phyloP scores from a whole-genome alignment of 192 early-diverging fungal species.

The Linderina pennispora region DNA sequence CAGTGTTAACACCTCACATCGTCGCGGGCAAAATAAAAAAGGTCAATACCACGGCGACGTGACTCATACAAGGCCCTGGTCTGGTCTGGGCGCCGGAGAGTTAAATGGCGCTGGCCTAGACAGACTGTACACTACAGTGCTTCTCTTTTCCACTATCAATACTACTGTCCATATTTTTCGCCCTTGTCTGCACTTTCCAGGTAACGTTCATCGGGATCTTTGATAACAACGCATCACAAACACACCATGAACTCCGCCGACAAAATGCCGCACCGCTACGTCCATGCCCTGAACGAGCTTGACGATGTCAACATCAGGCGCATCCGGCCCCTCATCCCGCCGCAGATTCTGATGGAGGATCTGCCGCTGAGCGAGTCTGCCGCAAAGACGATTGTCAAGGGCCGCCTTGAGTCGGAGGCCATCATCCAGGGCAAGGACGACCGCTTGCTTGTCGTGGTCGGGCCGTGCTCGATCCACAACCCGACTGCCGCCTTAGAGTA shows the following conservation, averaged over 20 bases:
- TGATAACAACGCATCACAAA: neutral
- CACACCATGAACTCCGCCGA: slow-evolving; percentile 11
- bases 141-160: no score
- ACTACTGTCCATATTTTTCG: neutral
- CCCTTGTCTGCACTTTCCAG: neutral
- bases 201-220: neutral
- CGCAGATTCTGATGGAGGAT: slow-evolving; percentile 91
- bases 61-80: no score
- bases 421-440: slow-evolving; percentile 71
- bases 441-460: slow-evolving; percentile 75
- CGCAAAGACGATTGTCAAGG: slow-evolving; percentile 65
- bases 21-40: no score
- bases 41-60: no score
- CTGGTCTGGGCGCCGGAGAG: no score
- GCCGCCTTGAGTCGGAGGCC: slow-evolving; percentile 55
- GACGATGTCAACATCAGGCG: slow-evolving; percentile 85
- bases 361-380: slow-evolving; percentile 69
- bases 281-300: slow-evolving; percentile 81
- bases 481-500: slow-evolving; percentile 74
- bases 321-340: slow-evolving; percentile 78
- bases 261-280: slow-evolving; percentile 19
- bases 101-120: no score
- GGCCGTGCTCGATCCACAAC: slow-evolving; percentile 84
- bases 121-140: no score
- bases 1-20: no score